Evolutionary conservation across 192 early-diverging fungal genomes (phyloP).

Genomic region (Powellomyces hirtus): DNA sequence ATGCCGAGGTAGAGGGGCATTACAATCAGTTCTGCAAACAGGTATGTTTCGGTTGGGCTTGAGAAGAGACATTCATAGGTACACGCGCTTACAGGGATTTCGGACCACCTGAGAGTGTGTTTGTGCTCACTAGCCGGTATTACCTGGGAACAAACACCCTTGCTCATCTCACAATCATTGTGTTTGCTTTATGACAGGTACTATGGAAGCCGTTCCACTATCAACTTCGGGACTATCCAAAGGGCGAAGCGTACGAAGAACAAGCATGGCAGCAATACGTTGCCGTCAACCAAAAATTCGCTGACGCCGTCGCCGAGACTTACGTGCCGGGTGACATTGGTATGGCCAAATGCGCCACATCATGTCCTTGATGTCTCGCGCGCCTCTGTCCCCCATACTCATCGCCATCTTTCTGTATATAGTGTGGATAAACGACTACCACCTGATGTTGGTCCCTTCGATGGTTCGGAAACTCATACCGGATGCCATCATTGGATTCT

Average conservation of each 20-base stretch:
- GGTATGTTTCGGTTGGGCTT: too few species aligned
- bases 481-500: conserved; percentile 89
- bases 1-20: conserved; percentile 84
- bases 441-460: conserved; percentile 87
- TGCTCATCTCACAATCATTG: not conserved
- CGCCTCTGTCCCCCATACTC: not conserved
- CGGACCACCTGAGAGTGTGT: too few species aligned
- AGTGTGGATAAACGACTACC: conserved; percentile 99
- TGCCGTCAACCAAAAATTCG: conserved; percentile 82
- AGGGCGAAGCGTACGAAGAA: conserved; percentile 74
- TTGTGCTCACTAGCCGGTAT: not conserved
- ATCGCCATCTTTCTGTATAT: not conserved
- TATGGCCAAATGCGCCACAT: conserved; percentile 23
- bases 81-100: too few species aligned
- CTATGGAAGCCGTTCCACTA: conserved; percentile 98
- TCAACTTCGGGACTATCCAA: conserved; percentile 83
- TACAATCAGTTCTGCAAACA: conserved; percentile 96
- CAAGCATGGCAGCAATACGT: conserved; percentile 80
- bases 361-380: conserved; percentile 39
- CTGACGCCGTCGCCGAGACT: conserved; percentile 70
- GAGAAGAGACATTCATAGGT: too few species aligned
- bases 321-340: conserved; percentile 85
- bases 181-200: conserved; percentile 66
- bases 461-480: conserved; percentile 85
- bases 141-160: not conserved